Evolutionary conservation across 108 stramenopile genomes (phyloP), one percentile per base, ranked within the genome.

Genomic region (Pseudonitzschia pungens): DNA sequence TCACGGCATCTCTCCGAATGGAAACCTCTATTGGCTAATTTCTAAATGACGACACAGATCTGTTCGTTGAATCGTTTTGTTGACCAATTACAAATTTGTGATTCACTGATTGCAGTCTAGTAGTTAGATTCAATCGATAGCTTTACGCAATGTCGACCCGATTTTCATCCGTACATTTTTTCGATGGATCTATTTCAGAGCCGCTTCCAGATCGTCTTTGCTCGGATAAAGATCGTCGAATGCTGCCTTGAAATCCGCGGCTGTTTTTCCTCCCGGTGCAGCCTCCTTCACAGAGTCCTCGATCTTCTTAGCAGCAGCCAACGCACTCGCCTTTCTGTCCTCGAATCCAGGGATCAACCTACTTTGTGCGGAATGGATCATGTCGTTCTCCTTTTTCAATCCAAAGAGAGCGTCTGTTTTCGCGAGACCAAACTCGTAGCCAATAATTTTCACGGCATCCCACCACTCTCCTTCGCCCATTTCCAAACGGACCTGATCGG

Each of bases 401-500:
- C 64, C 73, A 70, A 79, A 73, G 41, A 79, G 58, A 31, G 67
- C 60, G 32, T 79, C 73, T 14, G 78, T 41, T 60, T 65, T 54
- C 44, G 50, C 68, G 18, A 72, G 59, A 48, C 78, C 78, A 57
- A 79, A 79, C 43, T 79, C 78, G 40, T 72, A 42, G 4, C 66
- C 78, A 55, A 79, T 59, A 51, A 79, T 72, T 55, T 72, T 65
- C 4, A 74, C 73, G 12, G 78, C 41, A 55, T 72, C 71, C 68
- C 69, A 74, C 60, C 68, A 79, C 7, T 65, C 73, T 22, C 60
- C 44, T 53, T 79, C 78, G 41, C 78, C 78, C 78, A 79, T 79
- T 36, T 74, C 73, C 53, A 70, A 70, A 56, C 78, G 78, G 44
- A 57, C 62, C 62, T 74, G 78, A 48, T 79, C 78, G 12, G 62